phyloP scores from a whole-genome alignment of 371 early-diverging fungal genomes.

The Lichtheimia hyalospora region DNA sequence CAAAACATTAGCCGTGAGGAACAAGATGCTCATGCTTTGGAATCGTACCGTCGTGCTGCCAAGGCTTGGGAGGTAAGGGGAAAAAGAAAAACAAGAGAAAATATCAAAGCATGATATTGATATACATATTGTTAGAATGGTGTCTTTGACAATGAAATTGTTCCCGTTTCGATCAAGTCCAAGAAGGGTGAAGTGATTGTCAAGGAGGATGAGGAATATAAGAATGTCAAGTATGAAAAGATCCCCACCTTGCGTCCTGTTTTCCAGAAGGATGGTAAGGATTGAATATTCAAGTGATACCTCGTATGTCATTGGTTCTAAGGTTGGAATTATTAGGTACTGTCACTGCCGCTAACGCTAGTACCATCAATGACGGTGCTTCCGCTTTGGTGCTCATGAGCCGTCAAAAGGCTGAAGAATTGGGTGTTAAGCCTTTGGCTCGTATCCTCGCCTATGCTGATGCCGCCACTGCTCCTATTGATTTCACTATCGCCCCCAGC shows the following conservation, averaged over 20 bases:
- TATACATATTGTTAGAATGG: constrained; percentile 39
- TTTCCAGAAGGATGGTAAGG: constrained; percentile 61
- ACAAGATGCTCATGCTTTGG: constrained; percentile 90
- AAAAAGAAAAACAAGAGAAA: neutral
- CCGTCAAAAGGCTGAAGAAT: constrained; percentile 69
- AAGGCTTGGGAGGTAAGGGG: constrained; percentile 69
- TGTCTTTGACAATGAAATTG: constrained; percentile 80
- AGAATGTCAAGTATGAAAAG: constrained; percentile 75
- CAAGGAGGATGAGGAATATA: constrained; percentile 86
- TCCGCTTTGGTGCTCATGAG: constrained; percentile 91
- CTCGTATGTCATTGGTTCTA: neutral
- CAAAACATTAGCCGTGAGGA: constrained; percentile 80
- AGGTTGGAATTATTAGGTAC: constrained; percentile 54
- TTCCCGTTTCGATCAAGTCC: constrained; percentile 80
- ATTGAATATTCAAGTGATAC: neutral
- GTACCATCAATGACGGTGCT: constrained; percentile 95
- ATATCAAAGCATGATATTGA: neutral
- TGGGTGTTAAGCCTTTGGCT: constrained; percentile 85
- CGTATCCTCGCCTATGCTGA: constrained; percentile 76
- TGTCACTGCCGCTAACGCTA: constrained; percentile 96
- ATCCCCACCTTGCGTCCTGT: constrained; percentile 53
- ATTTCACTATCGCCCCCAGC: constrained; percentile 94
- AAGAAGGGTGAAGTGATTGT: constrained; percentile 71
- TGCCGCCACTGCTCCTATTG: constrained; percentile 84
- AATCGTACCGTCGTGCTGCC: constrained; percentile 85